phyloP scores from a whole-genome alignment of 106 monocot species.

The Acorus calamus region DNA sequence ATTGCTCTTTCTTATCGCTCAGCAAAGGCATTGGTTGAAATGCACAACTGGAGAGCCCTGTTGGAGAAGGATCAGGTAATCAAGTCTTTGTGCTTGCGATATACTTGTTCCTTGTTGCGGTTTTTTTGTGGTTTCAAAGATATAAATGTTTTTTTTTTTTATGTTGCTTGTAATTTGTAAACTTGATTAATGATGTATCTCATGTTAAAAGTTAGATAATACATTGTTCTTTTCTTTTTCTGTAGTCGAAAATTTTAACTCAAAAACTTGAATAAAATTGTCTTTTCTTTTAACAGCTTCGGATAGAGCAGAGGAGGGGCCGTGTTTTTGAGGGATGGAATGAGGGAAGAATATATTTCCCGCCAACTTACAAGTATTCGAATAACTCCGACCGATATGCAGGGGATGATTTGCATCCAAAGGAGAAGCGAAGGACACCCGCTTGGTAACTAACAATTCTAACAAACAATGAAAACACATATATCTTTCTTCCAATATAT shows the following conservation, averaged over 20 bases:
- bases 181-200: no score
- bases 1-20: conserved; percentile 39
- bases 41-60: conserved; percentile 59
- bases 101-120: no score
- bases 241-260: background rate
- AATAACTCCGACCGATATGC: conserved; percentile 58
- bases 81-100: no score
- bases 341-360: conserved; percentile 64
- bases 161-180: no score
- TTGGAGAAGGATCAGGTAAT: conserved; percentile 50
- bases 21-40: conserved; percentile 52
- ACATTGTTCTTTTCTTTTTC: background rate
- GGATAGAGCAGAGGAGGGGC: conserved; percentile 51
- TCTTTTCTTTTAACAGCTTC: conserved; percentile 21
- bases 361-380: conserved; percentile 62
- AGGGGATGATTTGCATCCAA: conserved; percentile 37
- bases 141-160: no score
- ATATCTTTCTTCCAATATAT: no score
- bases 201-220: no score
- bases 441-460: conserved; percentile 27
- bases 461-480: no score
- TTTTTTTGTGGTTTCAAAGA: no score
- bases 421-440: conserved; percentile 52
- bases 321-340: conserved; percentile 53
- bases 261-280: background rate